Evolutionary conservation across 1,284 basidiomycete genomes (phyloP), one percentile per base, ranked within the genome.

Genomic region (Caloboletus inedulis): DNA sequence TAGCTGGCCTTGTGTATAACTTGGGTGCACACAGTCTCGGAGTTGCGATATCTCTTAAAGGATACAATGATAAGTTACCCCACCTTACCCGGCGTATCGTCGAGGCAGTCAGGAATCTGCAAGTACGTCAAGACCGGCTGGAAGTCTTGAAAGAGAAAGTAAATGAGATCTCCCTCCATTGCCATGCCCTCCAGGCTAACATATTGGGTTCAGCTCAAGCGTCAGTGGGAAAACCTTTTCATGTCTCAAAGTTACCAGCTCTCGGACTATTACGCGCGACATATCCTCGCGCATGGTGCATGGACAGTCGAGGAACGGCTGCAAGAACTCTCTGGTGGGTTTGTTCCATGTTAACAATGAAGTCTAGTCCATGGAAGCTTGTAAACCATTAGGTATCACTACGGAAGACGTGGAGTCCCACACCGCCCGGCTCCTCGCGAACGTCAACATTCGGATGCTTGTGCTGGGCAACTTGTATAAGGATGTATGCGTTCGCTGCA

Each of bases 51-150:
- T 77, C 79, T 9, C 75, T 94, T 43, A 81, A 79, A 47, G 97
- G 97, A 2, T 99, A 98, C 75, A 97, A 96, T 66, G 95, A 99
- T 74, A 98, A 98, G 73, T 77, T 99, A 35, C 74, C 83, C 7
- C 81, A 91, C 0, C 79, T 99, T 31, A 79, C 88, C 8, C 76
- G 87, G 62, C 80, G 87, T 56, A 84, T 99, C 51, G 69, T 98
- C 40, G 80, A 87, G 57, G 85, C 84, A 62, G 76, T 91, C 52
- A 87, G 82, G 66, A 74, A 75, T 30, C 77, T 96, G 51, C 73
- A 82, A 61, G 78, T 97, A 31, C 80, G 87, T 60, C 72, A 81
- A 23, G 81, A 88, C 52, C 78, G 95, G 54, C 83, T 98, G 54
- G 81, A 78, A 44, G 82, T 98, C 46, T 82, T 97, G 68, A 90